Percentiles rank a stretch among this genome's conserved stretches.
Evolutionary conservation across 148 eudicot species (phyloP).

Genomic region (Chenopodium suecicum): DNA sequence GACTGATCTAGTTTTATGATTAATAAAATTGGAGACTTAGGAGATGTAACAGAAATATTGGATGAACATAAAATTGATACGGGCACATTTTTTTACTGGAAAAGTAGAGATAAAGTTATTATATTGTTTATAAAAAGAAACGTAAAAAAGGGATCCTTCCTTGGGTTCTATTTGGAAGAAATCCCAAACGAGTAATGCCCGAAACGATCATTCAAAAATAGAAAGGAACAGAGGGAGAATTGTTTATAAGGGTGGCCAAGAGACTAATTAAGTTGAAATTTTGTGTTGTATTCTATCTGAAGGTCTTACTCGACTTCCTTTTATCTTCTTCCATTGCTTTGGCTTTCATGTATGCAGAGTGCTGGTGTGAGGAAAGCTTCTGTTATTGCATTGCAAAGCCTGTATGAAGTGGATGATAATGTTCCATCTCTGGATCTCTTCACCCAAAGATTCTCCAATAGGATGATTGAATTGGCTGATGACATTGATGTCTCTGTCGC

Average conservation of each 20-base stretch:
- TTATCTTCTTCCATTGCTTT: conserved; percentile 8
- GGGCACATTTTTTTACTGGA: no score
- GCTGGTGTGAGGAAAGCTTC: conserved; percentile 96
- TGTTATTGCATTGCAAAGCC: conserved; percentile 75
- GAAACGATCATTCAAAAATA: no score
- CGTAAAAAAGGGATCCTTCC: no score
- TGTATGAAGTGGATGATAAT: conserved; percentile 94
- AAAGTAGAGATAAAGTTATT: no score
- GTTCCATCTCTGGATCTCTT: conserved; percentile 95
- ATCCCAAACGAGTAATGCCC: no score
- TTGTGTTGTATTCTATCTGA: background rate
- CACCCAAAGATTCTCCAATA: conserved; percentile 82
- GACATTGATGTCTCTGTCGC: conserved; percentile 93
- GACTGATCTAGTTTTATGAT: no score
- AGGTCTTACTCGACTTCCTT: conserved; percentile 2
- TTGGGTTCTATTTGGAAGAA: no score
- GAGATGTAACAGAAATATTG: no score
- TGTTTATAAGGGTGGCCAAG: background rate
- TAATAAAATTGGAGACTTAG: no score
- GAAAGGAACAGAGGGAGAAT: no score
- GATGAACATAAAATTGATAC: no score
- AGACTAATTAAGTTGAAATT: background rate
- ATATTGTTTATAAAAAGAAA: no score
- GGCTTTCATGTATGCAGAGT: conserved; percentile 45
- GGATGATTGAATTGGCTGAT: conserved; percentile 99